Evolutionary conservation across 192 early-diverging fungal genomes (phyloP).

Genomic region (Ramicandelaber brevisporus): DNA sequence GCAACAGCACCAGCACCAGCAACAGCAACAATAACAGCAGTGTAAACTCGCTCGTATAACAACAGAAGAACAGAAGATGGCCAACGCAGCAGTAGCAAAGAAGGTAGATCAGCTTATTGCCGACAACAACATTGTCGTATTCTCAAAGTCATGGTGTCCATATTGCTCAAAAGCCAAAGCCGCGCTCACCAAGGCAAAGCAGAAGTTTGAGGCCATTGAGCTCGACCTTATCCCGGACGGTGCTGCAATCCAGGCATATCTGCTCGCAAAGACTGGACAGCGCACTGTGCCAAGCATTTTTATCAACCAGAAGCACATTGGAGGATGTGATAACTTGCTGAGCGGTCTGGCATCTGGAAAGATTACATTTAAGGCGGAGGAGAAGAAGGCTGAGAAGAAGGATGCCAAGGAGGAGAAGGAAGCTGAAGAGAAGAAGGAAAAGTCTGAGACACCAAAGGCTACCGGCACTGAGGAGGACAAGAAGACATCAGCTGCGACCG

Average conservation of each 20-base stretch:
- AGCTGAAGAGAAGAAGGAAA: no score
- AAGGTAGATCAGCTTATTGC: slow-evolving; percentile 10
- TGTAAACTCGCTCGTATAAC: no score
- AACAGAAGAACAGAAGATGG: no score
- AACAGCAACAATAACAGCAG: no score
- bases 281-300: slow-evolving; percentile 58
- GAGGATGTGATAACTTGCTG: slow-evolving; percentile 27
- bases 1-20: no score
- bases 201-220: slow-evolving; percentile 19
- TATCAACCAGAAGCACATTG: slow-evolving; percentile 33
- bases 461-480: no score
- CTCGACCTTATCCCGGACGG: slow-evolving; percentile 23
- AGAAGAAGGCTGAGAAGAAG: no score
- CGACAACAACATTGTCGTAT: slow-evolving; percentile 24
- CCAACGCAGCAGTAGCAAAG: slow-evolving; percentile 4
- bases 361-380: no score
- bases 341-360: slow-evolving; percentile 16
- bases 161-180: slow-evolving; percentile 30
- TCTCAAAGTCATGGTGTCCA: slow-evolving; percentile 53
- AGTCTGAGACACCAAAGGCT: no score
- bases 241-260: slow-evolving; percentile 28
- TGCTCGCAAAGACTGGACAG: slow-evolving; percentile 25
- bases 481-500: no score
- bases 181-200: slow-evolving; percentile 10
- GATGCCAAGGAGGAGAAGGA: no score